These are phyloP conservation scores for Trichoderma hamatum DNA, from an alignment of 2,329 filamentous ascomycete species.

Conservation along the genomic window DNA sequence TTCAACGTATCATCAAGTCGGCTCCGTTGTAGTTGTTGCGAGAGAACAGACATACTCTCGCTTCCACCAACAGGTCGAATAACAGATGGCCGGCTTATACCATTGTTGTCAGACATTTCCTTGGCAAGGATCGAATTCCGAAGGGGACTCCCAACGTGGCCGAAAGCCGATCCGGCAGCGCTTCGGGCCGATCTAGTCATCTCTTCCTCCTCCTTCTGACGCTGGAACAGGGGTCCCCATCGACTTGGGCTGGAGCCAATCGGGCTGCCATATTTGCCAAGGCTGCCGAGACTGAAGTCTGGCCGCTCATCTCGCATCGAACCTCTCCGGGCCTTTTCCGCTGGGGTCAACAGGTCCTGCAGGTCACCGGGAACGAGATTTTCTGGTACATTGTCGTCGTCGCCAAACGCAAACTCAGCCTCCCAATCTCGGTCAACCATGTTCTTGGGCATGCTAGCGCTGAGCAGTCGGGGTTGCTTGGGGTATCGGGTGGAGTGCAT, in stretches of 20 bases:
- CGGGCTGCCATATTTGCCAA: constrained; percentile 64
- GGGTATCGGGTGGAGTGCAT: constrained; percentile 70
- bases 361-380: constrained; percentile 73
- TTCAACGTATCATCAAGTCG: constrained; percentile 53
- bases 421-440: constrained; percentile 68
- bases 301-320: constrained; percentile 56
- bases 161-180: constrained; percentile 58
- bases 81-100: constrained; percentile 45
- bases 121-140: constrained; percentile 64
- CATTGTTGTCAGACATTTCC: constrained; percentile 48
- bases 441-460: constrained; percentile 68
- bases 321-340: constrained; percentile 67
- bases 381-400: constrained; percentile 60
- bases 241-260: constrained; percentile 61
- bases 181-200: constrained; percentile 42
- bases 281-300: constrained; percentile 42
- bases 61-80: constrained; percentile 48
- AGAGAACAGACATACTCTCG: constrained; percentile 61
- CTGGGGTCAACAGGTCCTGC: constrained; percentile 67
- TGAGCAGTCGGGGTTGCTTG: constrained; percentile 70
- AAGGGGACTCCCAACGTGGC: constrained; percentile 67
- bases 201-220: constrained; percentile 62
- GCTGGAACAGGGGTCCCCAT: constrained; percentile 64
- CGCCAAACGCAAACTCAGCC: constrained; percentile 70
- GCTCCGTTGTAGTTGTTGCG: constrained; percentile 65